Conservation (phyloP, 352 stramenopile species). For the Globisporangium yorkense region DNA sequence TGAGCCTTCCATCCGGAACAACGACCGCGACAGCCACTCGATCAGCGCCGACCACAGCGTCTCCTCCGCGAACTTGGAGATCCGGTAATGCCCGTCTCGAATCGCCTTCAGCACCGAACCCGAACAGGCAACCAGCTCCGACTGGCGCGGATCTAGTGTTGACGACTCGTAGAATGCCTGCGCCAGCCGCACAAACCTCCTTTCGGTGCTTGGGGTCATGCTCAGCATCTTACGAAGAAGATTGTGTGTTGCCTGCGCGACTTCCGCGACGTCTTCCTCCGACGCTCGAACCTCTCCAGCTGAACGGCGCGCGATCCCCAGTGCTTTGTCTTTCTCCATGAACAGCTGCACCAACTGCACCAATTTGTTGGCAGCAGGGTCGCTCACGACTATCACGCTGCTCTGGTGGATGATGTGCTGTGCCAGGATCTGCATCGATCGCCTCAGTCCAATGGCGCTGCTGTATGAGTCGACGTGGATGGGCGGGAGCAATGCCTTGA, state of each 20-base stretch:
- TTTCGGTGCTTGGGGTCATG: conserved; percentile 17
- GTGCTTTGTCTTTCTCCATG: conserved; percentile 25
- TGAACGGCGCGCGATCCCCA: conserved; percentile 11
- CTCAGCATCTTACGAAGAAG: conserved; percentile 34
- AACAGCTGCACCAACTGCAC: conserved; percentile 35
- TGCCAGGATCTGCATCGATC: conserved; percentile 24
- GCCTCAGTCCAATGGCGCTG: conserved; percentile 26
- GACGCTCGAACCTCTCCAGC: conserved; percentile 14
- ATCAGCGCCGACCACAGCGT: conserved; percentile 30
- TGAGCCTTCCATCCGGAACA: neutral
- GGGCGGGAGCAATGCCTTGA: conserved; percentile 43
- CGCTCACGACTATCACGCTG: conserved; percentile 23
- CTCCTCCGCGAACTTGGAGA: conserved; percentile 26
- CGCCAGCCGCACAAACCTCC: conserved; percentile 28
- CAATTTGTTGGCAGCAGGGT: conserved; percentile 25
- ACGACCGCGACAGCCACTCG: conserved; percentile 7
- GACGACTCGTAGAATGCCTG: conserved; percentile 28
- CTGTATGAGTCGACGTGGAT: conserved; percentile 38
- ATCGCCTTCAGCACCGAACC: conserved; percentile 24
- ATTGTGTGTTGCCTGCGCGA: conserved; percentile 23
- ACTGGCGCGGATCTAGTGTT: conserved; percentile 9
- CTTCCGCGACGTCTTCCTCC: conserved; percentile 16
- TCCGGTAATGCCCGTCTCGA: conserved; percentile 12
- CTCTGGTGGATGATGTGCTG: conserved; percentile 29
- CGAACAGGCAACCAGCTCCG: conserved; percentile 15